Percentiles rank a stretch among this genome's conserved stretches.
These are phyloP conservation scores for Exophiala sp. DNA, from an alignment of 2,329 filamentous ascomycete genomes.

Conservation along the genomic window DNA sequence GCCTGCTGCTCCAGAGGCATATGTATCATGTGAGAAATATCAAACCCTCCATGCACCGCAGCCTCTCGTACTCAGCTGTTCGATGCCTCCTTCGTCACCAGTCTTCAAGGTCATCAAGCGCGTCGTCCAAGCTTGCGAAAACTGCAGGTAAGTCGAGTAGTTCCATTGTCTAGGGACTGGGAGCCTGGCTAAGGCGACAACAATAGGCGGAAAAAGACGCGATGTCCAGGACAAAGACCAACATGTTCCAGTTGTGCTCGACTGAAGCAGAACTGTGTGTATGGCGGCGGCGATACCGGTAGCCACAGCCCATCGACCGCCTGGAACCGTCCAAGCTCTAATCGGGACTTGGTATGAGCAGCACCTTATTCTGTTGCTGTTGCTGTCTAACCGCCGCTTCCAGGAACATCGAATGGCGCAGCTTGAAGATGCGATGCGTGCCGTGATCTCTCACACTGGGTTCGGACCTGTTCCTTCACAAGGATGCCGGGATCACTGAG, in stretches of 20 bases:
- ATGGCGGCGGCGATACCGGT: conserved; percentile 2
- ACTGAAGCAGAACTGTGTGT: conserved; percentile 23
- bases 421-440: conserved; percentile 3
- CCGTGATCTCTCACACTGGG: conserved; percentile 1
- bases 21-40: not conserved
- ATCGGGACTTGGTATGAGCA: not conserved
- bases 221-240: conserved; percentile 28
- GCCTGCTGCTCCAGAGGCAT: too few relatives aligned
- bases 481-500: not conserved
- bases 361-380: not conserved
- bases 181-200: not conserved
- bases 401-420: conserved; percentile 6
- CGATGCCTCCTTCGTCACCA: not conserved
- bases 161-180: not conserved
- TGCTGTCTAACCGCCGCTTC: not conserved
- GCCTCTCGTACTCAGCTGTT: not conserved
- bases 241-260: conserved; percentile 26
- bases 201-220: conserved; percentile 26
- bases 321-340: not conserved
- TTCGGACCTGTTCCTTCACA: not conserved
- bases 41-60: not conserved
- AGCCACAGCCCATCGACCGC: not conserved
- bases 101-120: conserved; percentile 2
- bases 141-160: conserved; percentile 10
- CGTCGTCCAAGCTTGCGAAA: conserved; percentile 9